phyloP scores from a whole-genome alignment of 805 yeast species.

The Kuraishia ogatae region DNA sequence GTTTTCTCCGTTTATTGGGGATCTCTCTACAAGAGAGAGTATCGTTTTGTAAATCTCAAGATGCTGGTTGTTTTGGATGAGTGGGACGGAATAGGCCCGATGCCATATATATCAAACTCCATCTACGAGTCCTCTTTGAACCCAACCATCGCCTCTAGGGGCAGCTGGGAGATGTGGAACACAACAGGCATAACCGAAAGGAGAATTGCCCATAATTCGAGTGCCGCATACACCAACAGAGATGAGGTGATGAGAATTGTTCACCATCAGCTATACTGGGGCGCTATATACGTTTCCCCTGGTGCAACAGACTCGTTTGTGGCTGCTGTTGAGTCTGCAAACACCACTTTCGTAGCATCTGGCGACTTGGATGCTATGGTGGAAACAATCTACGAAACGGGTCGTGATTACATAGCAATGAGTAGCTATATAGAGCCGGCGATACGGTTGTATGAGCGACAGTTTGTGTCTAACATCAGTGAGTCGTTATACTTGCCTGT shows the following conservation, averaged over 20 bases:
- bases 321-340: not conserved
- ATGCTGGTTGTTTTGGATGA: constrained; percentile 32
- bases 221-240: not conserved
- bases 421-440: constrained; percentile 32
- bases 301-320: constrained; percentile 37
- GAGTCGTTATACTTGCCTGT: not conserved
- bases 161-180: constrained; percentile 24
- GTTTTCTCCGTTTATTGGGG: constrained; percentile 44
- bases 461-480: constrained; percentile 10
- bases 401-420: constrained; percentile 45
- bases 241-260: constrained; percentile 23
- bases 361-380: constrained; percentile 25
- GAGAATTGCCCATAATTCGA: not conserved
- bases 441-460: constrained; percentile 23
- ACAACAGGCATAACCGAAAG: constrained; percentile 15
- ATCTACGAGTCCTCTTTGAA: constrained; percentile 4
- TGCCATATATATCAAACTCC: constrained; percentile 17
- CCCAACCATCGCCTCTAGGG: constrained; percentile 11
- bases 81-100: constrained; percentile 10
- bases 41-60: constrained; percentile 24
- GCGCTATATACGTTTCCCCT: constrained; percentile 40
- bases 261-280: constrained; percentile 52
- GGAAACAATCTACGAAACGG: constrained; percentile 45
- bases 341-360: constrained; percentile 12
- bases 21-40: constrained; percentile 24